Percentiles rank a stretch among this genome's conserved stretches.
These are phyloP conservation scores for Penicillium italicum DNA, from an alignment of 2,329 filamentous ascomycete genomes.

Conservation along the genomic window DNA sequence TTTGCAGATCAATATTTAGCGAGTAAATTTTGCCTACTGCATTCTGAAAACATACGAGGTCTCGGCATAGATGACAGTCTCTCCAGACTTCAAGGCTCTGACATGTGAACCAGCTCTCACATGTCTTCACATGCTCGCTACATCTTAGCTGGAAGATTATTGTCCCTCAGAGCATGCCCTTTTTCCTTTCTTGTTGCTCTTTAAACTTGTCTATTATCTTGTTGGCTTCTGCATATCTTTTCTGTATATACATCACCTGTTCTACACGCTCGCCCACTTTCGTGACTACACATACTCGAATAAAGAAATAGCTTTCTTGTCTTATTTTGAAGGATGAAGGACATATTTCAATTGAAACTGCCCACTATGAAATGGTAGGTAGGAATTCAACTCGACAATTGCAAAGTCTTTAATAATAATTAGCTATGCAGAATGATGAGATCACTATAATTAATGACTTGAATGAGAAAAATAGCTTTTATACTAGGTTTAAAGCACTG, in stretches of 20 bases:
- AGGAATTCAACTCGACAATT: neutral
- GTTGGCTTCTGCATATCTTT: slow-evolving; percentile 1
- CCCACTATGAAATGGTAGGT: neutral
- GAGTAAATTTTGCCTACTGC: slow-evolving; percentile 14
- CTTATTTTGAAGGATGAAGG: neutral
- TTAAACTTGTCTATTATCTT: neutral
- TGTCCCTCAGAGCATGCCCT: neutral
- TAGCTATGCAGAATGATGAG: neutral
- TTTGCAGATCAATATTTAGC: slow-evolving; percentile 16
- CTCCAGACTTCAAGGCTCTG: slow-evolving; percentile 8
- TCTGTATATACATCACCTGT: slow-evolving; percentile 5
- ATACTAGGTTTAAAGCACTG: neutral
- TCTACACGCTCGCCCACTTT: slow-evolving; percentile 1
- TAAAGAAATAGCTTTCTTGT: neutral
- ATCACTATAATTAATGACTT: neutral
- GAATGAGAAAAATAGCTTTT: neutral
- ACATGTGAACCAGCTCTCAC: slow-evolving; percentile 19
- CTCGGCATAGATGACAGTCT: slow-evolving; percentile 19
- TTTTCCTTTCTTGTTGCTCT: neutral
- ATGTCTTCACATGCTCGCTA: neutral
- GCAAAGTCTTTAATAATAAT: neutral
- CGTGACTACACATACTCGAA: neutral
- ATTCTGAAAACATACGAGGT: slow-evolving; percentile 13
- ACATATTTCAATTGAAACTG: neutral
- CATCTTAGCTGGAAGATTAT: neutral